Base-by-base conservation (phyloP, 2,329 filamentous ascomycete species). In the Coleophoma eucalyptorum region DNA sequence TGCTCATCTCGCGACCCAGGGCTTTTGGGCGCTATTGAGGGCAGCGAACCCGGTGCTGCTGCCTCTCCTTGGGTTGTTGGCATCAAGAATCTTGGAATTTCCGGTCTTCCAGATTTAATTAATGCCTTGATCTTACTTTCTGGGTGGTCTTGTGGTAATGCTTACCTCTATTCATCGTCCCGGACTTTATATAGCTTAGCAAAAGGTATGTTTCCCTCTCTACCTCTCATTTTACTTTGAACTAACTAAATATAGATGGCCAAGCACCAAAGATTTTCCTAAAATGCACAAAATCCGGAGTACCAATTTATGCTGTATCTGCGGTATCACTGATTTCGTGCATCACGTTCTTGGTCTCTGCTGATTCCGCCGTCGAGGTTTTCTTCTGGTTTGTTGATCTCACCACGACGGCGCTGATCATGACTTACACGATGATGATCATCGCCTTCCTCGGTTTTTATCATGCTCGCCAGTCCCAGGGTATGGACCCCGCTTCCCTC, bases 361-460 rank as follows among this genome's bases (percentile, higher is more conserved):
- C 63, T n/a, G 71, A 65, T 42, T 67, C 63, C 45, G 68, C 67
- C 10, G 64, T 67, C 16, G 69, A 71, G 13, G 76, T 77, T 1
- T 79, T 80, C 61, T 72, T 71, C 50, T 80, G 77, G 77, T 74
- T 80, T 55, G 70, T 76, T 43, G 78, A 76, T 55, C 63, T 80
- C 26, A 76, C 73, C 34, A 79, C 72, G 51, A 72, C 75, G 3
- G 74, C 73, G 3, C 58, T 76, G 5, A 62, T 69, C 37, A 69
- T 77, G 50, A 72, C 74, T 13, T 79, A 75, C 56, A 62, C 73
- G 50, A 66, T 71, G 52, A 75, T 76, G 62, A 67, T 67, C 55
- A 55, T 72, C 44, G 74, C 73, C 20, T 80, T 73, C 60, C 55
- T 76, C 43, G 67, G 70, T 54, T 76, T 72, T 63, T 70, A 79